Evolutionary conservation across 192 early-diverging fungal genomes (phyloP).

Genomic region (Cetraspora pellucida): DNA sequence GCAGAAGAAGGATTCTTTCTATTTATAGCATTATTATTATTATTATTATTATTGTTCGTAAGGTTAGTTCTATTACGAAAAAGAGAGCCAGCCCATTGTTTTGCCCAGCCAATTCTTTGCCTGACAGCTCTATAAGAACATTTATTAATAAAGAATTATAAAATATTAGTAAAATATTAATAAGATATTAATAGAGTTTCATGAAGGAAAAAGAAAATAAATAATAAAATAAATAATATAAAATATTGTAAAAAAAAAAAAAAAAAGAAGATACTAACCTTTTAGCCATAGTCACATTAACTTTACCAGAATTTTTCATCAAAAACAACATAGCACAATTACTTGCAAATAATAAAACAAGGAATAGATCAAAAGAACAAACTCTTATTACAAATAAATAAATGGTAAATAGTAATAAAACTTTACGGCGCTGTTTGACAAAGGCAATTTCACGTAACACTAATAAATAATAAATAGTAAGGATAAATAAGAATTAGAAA

Average conservation of each 20-base stretch:
- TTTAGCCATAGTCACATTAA: constrained; percentile 62
- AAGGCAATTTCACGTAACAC: constrained; percentile 51
- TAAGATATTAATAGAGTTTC: too few species aligned
- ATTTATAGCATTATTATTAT: constrained; percentile 13
- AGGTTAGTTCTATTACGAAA: constrained; percentile 33
- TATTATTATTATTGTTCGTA: not conserved
- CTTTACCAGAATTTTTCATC: constrained; percentile 56
- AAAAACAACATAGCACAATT: constrained; percentile 55
- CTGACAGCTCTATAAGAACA: constrained; percentile 41
- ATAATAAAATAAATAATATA: not conserved
- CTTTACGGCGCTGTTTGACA: constrained; percentile 51
- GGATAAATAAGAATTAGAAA: not conserved
- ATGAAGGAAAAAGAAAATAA: not conserved
- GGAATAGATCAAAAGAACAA: constrained; percentile 55
- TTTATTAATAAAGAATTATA: not conserved
- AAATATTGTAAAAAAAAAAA: too few species aligned
- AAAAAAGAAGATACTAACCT: not conserved
- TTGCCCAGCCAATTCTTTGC: constrained; percentile 56
- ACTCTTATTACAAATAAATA: constrained; percentile 49
- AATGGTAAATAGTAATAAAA: constrained; percentile 47
- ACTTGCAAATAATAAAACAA: constrained; percentile 48
- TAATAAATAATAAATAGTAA: constrained; percentile 28
- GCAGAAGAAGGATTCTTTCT: not conserved
- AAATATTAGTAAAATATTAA: not conserved
- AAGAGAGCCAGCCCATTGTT: constrained; percentile 55